Conservation (phyloP, 2,329 filamentous ascomycete species). For the Cercospora sp. region DNA sequence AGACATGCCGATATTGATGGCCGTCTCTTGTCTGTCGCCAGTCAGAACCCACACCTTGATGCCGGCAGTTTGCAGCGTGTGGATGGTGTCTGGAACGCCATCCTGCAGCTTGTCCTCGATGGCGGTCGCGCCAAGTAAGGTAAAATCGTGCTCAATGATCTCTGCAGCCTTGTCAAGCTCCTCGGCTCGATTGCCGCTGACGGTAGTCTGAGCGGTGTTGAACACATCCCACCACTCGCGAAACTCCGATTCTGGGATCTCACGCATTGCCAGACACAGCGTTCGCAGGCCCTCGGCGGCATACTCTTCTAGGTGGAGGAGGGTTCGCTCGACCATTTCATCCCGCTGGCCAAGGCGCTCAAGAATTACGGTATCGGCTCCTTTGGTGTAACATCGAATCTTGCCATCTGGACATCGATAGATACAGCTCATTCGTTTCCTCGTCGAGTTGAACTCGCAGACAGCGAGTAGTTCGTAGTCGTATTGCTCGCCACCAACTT, state of each 20-base stretch:
- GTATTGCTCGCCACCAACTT: slow-evolving; percentile 67
- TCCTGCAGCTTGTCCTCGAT: slow-evolving; percentile 98
- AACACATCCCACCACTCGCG: slow-evolving; percentile 83
- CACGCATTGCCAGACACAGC: slow-evolving; percentile 90
- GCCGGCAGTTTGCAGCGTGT: slow-evolving; percentile 91
- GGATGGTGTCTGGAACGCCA: slow-evolving; percentile 95
- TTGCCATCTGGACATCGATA: slow-evolving; percentile 96
- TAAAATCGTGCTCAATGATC: slow-evolving; percentile 89
- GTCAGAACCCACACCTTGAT: slow-evolving; percentile 99
- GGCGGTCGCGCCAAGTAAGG: slow-evolving; percentile 87
- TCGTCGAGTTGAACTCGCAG: slow-evolving; percentile 98
- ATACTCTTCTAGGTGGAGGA: slow-evolving; percentile 97
- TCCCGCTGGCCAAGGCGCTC: slow-evolving; percentile 81
- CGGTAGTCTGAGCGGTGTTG: slow-evolving; percentile 83
- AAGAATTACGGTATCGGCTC: slow-evolving; percentile 94
- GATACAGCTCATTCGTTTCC: slow-evolving; percentile 97
- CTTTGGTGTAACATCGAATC: slow-evolving; percentile 91
- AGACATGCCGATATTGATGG: slow-evolving; percentile 99
- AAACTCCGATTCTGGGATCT: slow-evolving; percentile 86
- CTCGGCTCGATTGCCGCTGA: slow-evolving; percentile 87
- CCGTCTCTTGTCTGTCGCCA: slow-evolving; percentile 95
- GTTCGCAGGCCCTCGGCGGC: slow-evolving; percentile 94
- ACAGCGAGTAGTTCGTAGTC: slow-evolving; percentile 93
- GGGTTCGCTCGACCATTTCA: slow-evolving; percentile 80
- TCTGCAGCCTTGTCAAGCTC: slow-evolving; percentile 97